Evolutionary conservation across 768 basidiomycete genomes (phyloP).

Genomic region (Russula griseocarnosa): DNA sequence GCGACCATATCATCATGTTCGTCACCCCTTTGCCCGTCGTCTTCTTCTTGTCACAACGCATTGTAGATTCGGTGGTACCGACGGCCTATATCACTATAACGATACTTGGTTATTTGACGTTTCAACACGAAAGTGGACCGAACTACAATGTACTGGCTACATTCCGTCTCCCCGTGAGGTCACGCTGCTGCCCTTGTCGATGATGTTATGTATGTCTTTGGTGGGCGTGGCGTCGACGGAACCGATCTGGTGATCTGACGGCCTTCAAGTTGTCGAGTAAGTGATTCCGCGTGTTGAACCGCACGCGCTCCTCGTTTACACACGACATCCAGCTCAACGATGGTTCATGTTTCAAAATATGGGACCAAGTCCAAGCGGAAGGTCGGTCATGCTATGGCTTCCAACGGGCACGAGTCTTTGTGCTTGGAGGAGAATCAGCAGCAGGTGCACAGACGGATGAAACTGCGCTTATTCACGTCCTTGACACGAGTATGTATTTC

Average conservation of each 20-base stretch:
- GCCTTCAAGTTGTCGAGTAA: slow-evolving; percentile 96
- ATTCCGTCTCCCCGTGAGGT: slow-evolving; percentile 91
- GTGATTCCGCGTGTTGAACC: slow-evolving; percentile 35
- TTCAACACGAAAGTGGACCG: slow-evolving; percentile 76
- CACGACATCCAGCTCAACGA: slow-evolving; percentile 64
- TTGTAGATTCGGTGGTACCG: slow-evolving; percentile 92
- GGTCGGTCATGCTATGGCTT: slow-evolving; percentile 98
- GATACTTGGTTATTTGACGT: slow-evolving; percentile 96
- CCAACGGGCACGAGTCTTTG: slow-evolving; percentile 82
- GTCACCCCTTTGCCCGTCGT: slow-evolving; percentile 25
- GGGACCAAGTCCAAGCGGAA: slow-evolving; percentile 89
- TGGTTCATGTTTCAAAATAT: slow-evolving; percentile 99
- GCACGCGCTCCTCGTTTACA: neutral
- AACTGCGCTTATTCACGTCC: slow-evolving; percentile 75
- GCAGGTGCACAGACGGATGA: slow-evolving; percentile 71
- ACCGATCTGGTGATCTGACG: slow-evolving; percentile 90
- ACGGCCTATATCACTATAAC: slow-evolving; percentile 98
- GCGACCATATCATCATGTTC: slow-evolving; percentile 43
- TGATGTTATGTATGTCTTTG: slow-evolving; percentile 97
- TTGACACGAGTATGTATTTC: slow-evolving; percentile 82
- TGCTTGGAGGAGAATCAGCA: slow-evolving; percentile 92
- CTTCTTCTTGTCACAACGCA: slow-evolving; percentile 6
- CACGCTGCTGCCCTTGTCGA: slow-evolving; percentile 96
- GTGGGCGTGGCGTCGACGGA: slow-evolving; percentile 94
- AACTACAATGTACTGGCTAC: slow-evolving; percentile 92